Base-by-base conservation (phyloP, 139 green algal species). In the Chlorella sp. region DNA sequence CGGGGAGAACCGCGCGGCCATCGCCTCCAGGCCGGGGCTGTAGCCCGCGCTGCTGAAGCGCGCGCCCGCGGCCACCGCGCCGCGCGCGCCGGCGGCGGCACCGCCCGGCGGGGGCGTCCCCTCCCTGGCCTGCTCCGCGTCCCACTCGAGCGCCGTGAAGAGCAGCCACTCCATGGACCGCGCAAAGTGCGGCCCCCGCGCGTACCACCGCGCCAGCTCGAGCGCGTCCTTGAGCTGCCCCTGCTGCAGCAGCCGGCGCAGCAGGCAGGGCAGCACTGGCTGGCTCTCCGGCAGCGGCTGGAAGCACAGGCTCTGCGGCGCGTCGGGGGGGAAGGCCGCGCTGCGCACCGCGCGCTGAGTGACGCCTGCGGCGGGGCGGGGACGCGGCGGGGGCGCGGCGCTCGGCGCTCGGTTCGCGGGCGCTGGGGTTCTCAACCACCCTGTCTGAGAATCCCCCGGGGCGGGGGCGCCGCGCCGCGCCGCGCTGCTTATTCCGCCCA, bases 121-220 rank as follows among this genome's bases (percentile, higher is more conserved):
- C n/a, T 73, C 51, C 48, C 17, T 2, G 17, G 23, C 29, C 73
- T 71, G 36, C 51, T 86, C 82, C 4, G 77, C 77, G 41, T 98
- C 87, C 31, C 89, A 73, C 51, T 98, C 93, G 60, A 99, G 87
- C 0, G 94, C 78, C 0, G 93, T 97, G 87, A 97, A 98, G 15
- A 98, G 86, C 73, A 99, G 87, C 95, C 95, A 98, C 83, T 99
- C 95, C 62, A 98, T 82, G 23, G 92, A 97, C 41, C 91, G 81
- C 1, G 85, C 81, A 79, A 98, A 97, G 82, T 97, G 89, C 1
- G 91, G 91, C 0, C 88, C 91, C 29, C 74, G 53, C 19, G 79
- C 67, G 77, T 84, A 56, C 53, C 55, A 63, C 17, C 53, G 55
- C 2, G 93, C 93, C 40, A 97, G 81, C 21, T 83, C 71, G 15